Base-by-base conservation (phyloP, 2,329 filamentous ascomycete genomes). In the Stagonosporopsis vannaccii region DNA sequence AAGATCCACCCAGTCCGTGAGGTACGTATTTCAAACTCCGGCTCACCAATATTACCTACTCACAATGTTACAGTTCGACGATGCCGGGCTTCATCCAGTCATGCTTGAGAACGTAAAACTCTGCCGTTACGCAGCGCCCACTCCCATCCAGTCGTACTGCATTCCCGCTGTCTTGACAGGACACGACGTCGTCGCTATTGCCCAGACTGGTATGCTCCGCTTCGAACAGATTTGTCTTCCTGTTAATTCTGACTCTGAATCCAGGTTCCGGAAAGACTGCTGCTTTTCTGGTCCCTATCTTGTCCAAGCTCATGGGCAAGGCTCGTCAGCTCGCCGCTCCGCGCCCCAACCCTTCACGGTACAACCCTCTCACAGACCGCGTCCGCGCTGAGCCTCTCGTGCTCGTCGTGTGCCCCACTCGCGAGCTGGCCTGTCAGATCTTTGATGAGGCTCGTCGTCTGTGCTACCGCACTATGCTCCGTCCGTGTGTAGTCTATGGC, bases 301-400 rank as follows among this genome's bases (percentile, higher is more conserved):
- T 98, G 47, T 96, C 92, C 58, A 90, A 90, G 74, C 79, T 99
- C 20, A 97, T 98, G 92, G 95, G 95, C 23, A 98, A 98, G 79
- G 92, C 90, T 6, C 95, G 92, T 79, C 93, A 92, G 77, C 80
- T 97, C 6, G 88, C 89, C 1, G 93, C 91, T 5, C 83, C 87
- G 40, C 90, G 93, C 4, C 92, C 93, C 0, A 87, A 89, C 60
- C 81, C 85, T 0, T 74, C 76, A 1, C 81, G 78, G 0, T 89
- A 87, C 67, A 78, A 84, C 11, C 76, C 82, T 2, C 78, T 69
- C 65, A 70, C 72, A 15, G 75, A 85, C 19, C 75, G 77, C 2
- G 85, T 90, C 35, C 85, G 86, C 39, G 94, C 92, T 7, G 93
- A 98, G 80, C 95, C 95, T 4, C 78, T 99, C 6, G 90, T 98